A percentile compares a stretch with the other conserved stretches of the same genome.
Evolutionary conservation across 441 rosid genomes (phyloP).

Genomic region (Euphorbia celastroides): DNA sequence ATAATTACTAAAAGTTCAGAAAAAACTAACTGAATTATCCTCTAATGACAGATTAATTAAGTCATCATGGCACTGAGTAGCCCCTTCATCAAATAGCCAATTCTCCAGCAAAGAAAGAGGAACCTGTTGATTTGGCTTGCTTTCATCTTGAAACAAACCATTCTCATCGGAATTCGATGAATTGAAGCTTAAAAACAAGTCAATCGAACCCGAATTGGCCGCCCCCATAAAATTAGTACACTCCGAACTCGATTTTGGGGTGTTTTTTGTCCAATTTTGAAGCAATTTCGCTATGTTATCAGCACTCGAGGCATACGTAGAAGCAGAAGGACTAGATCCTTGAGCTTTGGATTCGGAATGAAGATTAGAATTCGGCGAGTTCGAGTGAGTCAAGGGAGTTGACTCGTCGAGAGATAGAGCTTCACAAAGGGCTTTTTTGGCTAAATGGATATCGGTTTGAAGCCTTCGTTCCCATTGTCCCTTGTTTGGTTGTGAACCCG

Average conservation of each 20-base stretch:
- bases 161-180: conserved; percentile 46
- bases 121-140: conserved; percentile 38
- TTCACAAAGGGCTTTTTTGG: conserved; percentile 69
- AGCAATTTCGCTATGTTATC: conserved; percentile 79
- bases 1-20: conserved; percentile 2
- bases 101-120: conserved; percentile 74
- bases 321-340: conserved; percentile 10
- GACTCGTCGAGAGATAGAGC: conserved; percentile 62
- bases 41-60: conserved; percentile 44
- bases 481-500: conserved; percentile 30
- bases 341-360: neutral
- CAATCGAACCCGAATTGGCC: conserved; percentile 33
- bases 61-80: conserved; percentile 39
- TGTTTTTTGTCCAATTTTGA: conserved; percentile 59
- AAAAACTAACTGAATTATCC: conserved; percentile 35
- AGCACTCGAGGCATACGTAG: conserved; percentile 61
- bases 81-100: conserved; percentile 78
- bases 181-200: conserved; percentile 44
- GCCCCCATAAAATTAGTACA: conserved; percentile 6
- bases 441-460: conserved; percentile 71
- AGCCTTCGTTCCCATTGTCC: conserved; percentile 90
- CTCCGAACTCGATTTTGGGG: conserved; percentile 29
- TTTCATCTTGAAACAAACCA: conserved; percentile 48
- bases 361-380: conserved; percentile 8
- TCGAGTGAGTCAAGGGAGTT: conserved; percentile 15